phyloP scores from a whole-genome alignment of 345 rosid species.

The Alliaria petiolata region DNA sequence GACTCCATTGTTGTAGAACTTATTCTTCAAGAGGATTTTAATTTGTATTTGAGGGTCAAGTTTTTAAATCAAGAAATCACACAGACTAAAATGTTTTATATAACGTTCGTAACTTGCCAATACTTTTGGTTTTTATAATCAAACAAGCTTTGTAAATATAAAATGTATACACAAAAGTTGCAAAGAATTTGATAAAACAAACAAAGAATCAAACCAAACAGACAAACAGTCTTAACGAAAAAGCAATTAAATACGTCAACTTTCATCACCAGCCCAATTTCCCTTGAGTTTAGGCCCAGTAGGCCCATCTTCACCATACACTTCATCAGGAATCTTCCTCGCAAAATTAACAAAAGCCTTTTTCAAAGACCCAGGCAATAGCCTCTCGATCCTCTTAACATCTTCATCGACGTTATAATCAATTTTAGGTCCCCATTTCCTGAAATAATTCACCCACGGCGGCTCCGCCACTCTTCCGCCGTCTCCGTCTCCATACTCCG shows the following conservation, averaged over 20 bases:
- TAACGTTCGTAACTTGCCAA: background rate
- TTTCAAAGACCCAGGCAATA: conserved; percentile 48
- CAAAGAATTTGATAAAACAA: background rate
- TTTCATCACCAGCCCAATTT: conserved; percentile 67
- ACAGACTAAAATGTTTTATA: no score
- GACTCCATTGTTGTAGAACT: background rate
- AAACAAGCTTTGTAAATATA: background rate
- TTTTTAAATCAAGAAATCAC: no score
- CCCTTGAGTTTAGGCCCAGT: conserved; percentile 73
- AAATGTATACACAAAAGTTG: background rate
- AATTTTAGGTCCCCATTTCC: conserved; percentile 83
- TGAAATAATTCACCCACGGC: conserved; percentile 59
- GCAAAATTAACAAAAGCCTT: conserved; percentile 45
- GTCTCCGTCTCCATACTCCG: conserved; percentile 40
- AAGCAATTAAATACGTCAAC: conserved; percentile 8
- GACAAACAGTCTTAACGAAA: no score
- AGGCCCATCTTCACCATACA: conserved; percentile 79
- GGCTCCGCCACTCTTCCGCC: conserved; percentile 38
- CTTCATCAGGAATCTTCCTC: conserved; percentile 50
- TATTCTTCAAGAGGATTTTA: background rate
- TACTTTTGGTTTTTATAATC: background rate
- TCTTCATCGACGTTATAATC: conserved; percentile 43
- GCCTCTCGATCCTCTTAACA: conserved; percentile 37
- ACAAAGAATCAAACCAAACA: conserved; percentile 5
- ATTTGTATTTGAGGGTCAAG: background rate